Percentiles rank a stretch among this genome's conserved stretches.
Evolutionary conservation across 352 stramenopile species (phyloP).

Genomic region (Pythium insidiosum): DNA sequence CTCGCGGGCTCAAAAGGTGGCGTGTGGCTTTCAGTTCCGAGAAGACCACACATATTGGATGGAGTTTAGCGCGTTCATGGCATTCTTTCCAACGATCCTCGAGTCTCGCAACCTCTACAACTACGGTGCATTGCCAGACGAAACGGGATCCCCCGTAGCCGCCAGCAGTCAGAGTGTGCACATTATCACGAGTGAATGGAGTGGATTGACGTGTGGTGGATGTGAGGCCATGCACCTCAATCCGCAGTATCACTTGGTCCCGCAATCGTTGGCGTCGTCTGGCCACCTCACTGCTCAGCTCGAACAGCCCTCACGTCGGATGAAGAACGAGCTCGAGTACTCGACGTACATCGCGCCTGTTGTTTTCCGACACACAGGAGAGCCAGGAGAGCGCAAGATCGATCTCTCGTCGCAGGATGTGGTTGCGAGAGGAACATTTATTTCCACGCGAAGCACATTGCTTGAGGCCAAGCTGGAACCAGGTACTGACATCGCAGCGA

Average conservation of each 20-base stretch:
- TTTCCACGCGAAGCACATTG: constrained; percentile 76
- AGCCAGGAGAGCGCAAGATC: constrained; percentile 64
- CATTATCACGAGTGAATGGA: constrained; percentile 71
- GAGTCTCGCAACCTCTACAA: constrained; percentile 83
- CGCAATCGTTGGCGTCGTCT: constrained; percentile 34
- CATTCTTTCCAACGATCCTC: constrained; percentile 69
- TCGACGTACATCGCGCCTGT: constrained; percentile 66
- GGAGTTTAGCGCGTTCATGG: constrained; percentile 71
- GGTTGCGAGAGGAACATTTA: constrained; percentile 74
- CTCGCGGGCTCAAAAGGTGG: constrained; percentile 64
- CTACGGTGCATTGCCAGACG: constrained; percentile 56
- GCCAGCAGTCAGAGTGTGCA: constrained; percentile 68
- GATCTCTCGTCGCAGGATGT: constrained; percentile 65
- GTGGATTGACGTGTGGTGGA: constrained; percentile 67
- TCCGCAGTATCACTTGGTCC: constrained; percentile 78
- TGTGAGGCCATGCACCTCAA: constrained; percentile 81
- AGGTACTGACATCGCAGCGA: neutral
- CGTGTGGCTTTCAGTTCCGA: constrained; percentile 71
- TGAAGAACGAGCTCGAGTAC: constrained; percentile 74
- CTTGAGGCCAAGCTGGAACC: constrained; percentile 42
- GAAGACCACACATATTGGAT: constrained; percentile 80
- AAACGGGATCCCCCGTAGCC: constrained; percentile 40
- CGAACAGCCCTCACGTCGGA: constrained; percentile 66
- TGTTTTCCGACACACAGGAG: constrained; percentile 69
- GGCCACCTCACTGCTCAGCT: constrained; percentile 52